Evolutionary conservation across 108 stramenopile genomes (phyloP).

Genomic region (Nitzschia sp.): DNA sequence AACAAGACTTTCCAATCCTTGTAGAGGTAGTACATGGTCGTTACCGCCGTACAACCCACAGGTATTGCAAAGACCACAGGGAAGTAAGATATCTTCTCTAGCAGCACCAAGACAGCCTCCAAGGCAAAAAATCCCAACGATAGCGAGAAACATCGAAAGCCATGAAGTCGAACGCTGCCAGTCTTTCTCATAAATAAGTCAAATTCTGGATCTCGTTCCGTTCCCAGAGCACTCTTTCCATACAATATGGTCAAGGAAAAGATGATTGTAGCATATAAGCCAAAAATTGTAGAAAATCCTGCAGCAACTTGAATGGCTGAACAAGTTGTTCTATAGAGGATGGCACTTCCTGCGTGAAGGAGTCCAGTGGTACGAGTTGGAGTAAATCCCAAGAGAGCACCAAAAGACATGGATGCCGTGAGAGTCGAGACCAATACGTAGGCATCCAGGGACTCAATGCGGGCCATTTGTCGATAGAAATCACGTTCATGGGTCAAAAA

Average conservation of each 20-base stretch:
- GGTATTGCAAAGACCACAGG: background rate
- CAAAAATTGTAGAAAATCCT: background rate
- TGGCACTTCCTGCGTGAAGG: background rate
- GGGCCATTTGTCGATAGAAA: conserved; percentile 1
- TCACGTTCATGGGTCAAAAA: conserved; percentile 8
- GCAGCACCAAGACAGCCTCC: background rate
- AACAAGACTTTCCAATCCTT: background rate
- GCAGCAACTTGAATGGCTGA: background rate
- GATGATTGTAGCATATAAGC: background rate
- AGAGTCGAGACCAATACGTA: conserved; percentile 2
- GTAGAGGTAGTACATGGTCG: background rate
- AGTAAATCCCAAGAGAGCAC: background rate
- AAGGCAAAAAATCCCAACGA: conserved; percentile 1
- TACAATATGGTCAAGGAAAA: conserved; percentile 3
- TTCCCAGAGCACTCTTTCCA: background rate
- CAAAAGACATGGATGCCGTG: conserved; percentile 9
- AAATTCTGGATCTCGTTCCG: background rate
- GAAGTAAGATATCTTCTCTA: background rate
- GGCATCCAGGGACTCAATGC: background rate
- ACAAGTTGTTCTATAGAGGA: background rate
- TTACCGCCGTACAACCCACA: background rate
- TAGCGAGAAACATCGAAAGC: background rate
- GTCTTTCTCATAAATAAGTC: background rate
- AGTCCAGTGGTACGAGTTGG: background rate
- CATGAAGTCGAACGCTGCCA: background rate